Evolutionary conservation across 1,284 basidiomycete species (phyloP).

Genomic region (Singerocomus rubriflavus): DNA sequence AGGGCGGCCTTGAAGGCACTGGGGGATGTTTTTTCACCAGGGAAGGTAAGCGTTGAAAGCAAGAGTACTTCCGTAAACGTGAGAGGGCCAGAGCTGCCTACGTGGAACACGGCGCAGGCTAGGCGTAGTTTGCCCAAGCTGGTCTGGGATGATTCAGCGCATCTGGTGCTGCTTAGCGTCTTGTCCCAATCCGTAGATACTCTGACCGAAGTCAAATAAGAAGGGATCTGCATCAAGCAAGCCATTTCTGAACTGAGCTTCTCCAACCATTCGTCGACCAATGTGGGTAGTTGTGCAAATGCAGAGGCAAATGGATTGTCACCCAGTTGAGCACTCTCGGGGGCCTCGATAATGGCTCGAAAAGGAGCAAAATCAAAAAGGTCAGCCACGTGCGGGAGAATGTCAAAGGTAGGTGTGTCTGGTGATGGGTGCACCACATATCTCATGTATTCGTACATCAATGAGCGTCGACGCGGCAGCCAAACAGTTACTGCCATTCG

Average conservation of each 20-base stretch:
- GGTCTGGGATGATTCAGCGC: neutral
- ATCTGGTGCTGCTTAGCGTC: neutral
- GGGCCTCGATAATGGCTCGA: conserved; percentile 11
- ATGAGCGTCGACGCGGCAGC: conserved; percentile 12
- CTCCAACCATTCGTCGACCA: conserved; percentile 19
- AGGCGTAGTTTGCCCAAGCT: conserved; percentile 9
- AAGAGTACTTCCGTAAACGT: conserved; percentile 7
- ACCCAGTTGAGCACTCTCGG: neutral
- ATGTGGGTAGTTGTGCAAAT: conserved; percentile 19
- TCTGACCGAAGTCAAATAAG: neutral
- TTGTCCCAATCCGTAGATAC: neutral
- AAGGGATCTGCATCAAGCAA: conserved; percentile 14
- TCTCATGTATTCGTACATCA: conserved; percentile 13
- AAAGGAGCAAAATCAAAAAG: conserved; percentile 18
- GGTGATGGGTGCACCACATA: conserved; percentile 9
- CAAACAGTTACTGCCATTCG: conserved; percentile 14
- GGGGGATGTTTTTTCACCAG: no score
- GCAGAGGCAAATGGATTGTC: conserved; percentile 13
- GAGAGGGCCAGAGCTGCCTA: conserved; percentile 2
- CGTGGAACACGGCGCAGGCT: conserved; percentile 18
- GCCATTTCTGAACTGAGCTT: conserved; percentile 14
- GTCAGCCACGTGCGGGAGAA: conserved; percentile 24
- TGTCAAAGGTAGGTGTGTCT: conserved; percentile 3
- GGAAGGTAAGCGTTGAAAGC: neutral
- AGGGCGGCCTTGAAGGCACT: no score